Base-by-base conservation (phyloP, 2,329 filamentous ascomycete genomes). In the Dactylellina haptotyla region DNA sequence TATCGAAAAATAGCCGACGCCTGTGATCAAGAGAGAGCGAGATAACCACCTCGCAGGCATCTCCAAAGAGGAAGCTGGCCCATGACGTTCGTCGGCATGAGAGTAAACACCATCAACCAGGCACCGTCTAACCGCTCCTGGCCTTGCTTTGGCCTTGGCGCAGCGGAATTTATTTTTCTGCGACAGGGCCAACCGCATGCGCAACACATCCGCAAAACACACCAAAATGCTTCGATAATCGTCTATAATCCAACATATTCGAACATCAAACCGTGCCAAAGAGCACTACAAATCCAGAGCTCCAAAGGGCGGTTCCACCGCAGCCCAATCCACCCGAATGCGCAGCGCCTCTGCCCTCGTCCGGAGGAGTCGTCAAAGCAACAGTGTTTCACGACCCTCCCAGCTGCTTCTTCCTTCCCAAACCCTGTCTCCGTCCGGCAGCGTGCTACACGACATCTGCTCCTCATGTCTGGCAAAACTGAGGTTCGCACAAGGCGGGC, bases 381-480 rank as follows among this genome's bases (percentile, higher is more conserved):
- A 66, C 69, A 32, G 54, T 59, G 56, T 61, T 16, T 28, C 64
- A 54, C 64, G 16, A 9, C 34, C 18, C 1, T 65, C 50, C 37
- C 37, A 9, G n/a, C n/a, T n/a, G 10, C 46, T 53, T 41, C 39
- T 54, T 26, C 43, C 46, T 16, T 25, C 54, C 23, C 57, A n/a
- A 23, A 23, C 63, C 34, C 54, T 56, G 34, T 48, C 54, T 10
- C 62, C 45, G 37, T 61, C 64, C 45, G 8, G n/a, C 37, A 10
- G 10, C 4, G 59, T 65, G 4, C 23, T 61, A 61, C 67, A 43
- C 37, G 46, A 8, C 23, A 43, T 73, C 46, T 73, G 69, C 69
- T 43, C 39, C 41, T 65, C 69, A 26, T 73, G 69, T 62, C 59
- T 65, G n/a, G 51, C 59, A 39, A 59, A 45, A 54, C 53, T 72